These are phyloP conservation scores for Lodderomyces beijingensis DNA, from an alignment of 1,139 yeast species.

Conservation along the genomic window DNA sequence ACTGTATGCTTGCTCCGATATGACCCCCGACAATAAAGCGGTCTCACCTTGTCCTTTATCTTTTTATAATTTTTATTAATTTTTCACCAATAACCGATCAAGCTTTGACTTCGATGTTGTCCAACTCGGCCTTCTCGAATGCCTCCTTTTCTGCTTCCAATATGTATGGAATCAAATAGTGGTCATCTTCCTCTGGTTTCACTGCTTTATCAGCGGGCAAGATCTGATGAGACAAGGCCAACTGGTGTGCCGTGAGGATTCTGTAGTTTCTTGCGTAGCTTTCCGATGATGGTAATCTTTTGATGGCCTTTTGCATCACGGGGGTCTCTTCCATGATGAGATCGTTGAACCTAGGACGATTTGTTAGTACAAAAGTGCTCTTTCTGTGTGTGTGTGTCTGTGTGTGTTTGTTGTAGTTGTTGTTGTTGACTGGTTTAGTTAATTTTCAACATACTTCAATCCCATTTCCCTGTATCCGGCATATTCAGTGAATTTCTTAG, in stretches of 20 bases:
- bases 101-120: conserved; percentile 53
- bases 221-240: conserved; percentile 76
- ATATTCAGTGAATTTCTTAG: conserved; percentile 65
- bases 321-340: conserved; percentile 84
- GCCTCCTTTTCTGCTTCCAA: conserved; percentile 94
- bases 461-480: conserved; percentile 96
- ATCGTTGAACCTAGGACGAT: conserved; percentile 56
- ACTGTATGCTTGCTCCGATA: too few relatives aligned
- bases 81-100: too few relatives aligned
- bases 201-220: conserved; percentile 78
- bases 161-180: conserved; percentile 82
- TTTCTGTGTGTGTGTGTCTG: too few relatives aligned
- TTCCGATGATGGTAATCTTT: conserved; percentile 81
- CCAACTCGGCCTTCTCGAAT: conserved; percentile 81
- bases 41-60: too few relatives aligned
- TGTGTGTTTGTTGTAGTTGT: conserved; percentile 1
- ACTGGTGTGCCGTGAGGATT: conserved; percentile 87
- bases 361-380: too few relatives aligned
- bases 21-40: too few relatives aligned
- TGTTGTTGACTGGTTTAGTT: not conserved
- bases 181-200: conserved; percentile 77
- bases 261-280: conserved; percentile 90
- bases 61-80: too few relatives aligned
- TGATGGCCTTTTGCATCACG: conserved; percentile 78
- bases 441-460: conserved; percentile 43